phyloP scores from a whole-genome alignment of 2,329 filamentous ascomycete genomes.

The Ophiostoma sp. region DNA sequence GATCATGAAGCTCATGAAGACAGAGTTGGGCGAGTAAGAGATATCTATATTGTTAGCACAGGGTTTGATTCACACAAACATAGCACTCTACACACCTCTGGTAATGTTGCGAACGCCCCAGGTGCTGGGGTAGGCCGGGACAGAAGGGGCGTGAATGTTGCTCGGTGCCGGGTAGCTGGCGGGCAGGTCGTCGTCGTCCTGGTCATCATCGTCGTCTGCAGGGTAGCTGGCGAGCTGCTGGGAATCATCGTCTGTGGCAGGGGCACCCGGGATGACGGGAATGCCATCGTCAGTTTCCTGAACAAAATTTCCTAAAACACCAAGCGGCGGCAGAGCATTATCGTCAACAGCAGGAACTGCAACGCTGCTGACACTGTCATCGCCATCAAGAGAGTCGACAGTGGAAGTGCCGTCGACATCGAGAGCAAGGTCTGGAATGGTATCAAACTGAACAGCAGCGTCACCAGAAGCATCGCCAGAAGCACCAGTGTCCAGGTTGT shows the following conservation, averaged over 20 bases:
- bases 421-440: background rate
- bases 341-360: background rate
- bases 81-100: conserved; percentile 8
- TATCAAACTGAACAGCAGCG: background rate
- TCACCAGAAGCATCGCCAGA: background rate
- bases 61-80: background rate
- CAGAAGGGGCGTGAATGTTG: conserved; percentile 2
- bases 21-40: conserved; percentile 23
- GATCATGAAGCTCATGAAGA: conserved; percentile 24
- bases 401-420: background rate
- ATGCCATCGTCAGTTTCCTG: background rate
- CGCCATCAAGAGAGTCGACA: background rate
- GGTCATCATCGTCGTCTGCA: background rate
- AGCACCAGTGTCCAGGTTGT: background rate
- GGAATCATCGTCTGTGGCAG: background rate
- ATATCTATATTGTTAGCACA: conserved; percentile 18
- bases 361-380: background rate
- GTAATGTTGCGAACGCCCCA: conserved; percentile 21
- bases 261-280: background rate
- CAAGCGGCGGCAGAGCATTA: too few species aligned
- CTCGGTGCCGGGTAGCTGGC: background rate
- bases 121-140: conserved; percentile 19
- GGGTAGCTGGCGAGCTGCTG: conserved; percentile 12
- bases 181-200: background rate
- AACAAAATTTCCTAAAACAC: background rate